Evolutionary conservation across 495 filamentous ascomycete genomes (phyloP).

Genomic region (Aspergillus ostianus): DNA sequence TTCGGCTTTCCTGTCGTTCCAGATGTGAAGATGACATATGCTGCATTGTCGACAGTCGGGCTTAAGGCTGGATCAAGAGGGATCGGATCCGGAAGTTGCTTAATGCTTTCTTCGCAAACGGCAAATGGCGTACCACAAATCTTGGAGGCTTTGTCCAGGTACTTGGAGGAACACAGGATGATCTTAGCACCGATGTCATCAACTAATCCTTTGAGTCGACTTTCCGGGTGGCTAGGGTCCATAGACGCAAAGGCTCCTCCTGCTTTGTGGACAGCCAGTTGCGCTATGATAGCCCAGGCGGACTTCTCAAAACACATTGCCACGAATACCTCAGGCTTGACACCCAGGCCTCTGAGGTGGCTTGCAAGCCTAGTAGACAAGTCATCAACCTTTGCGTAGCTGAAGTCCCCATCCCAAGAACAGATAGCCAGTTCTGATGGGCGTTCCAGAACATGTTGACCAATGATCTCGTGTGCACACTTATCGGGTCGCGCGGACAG

Average conservation of each 20-base stretch:
- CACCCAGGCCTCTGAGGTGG: constrained; percentile 39
- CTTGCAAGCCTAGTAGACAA: constrained; percentile 35
- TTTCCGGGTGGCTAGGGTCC: constrained; percentile 55
- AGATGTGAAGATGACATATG: constrained; percentile 51
- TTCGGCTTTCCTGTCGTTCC: constrained; percentile 54
- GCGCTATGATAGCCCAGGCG: constrained; percentile 50
- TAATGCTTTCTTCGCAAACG: constrained; percentile 30
- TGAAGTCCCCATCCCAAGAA: constrained; percentile 51
- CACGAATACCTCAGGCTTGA: constrained; percentile 45
- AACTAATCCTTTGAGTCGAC: constrained; percentile 53
- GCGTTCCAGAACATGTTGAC: constrained; percentile 29
- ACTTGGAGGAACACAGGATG: constrained; percentile 37
- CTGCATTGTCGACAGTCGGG: constrained; percentile 30
- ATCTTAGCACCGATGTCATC: constrained; percentile 42
- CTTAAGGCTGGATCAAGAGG: constrained; percentile 15
- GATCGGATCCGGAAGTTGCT: constrained; percentile 27
- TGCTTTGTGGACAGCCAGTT: constrained; percentile 56
- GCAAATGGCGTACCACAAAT: constrained; percentile 31
- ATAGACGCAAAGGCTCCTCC: constrained; percentile 59
- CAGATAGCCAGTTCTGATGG: constrained; percentile 39
- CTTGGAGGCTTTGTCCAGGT: constrained; percentile 30
- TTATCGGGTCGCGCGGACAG: constrained; percentile 32
- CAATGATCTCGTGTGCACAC: constrained; percentile 51
- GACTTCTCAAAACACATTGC: constrained; percentile 59
- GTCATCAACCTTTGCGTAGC: constrained; percentile 43